These are phyloP conservation scores for Colletotrichum sp. DNA, from an alignment of 2,329 filamentous ascomycete species.

Conservation along the genomic window DNA sequence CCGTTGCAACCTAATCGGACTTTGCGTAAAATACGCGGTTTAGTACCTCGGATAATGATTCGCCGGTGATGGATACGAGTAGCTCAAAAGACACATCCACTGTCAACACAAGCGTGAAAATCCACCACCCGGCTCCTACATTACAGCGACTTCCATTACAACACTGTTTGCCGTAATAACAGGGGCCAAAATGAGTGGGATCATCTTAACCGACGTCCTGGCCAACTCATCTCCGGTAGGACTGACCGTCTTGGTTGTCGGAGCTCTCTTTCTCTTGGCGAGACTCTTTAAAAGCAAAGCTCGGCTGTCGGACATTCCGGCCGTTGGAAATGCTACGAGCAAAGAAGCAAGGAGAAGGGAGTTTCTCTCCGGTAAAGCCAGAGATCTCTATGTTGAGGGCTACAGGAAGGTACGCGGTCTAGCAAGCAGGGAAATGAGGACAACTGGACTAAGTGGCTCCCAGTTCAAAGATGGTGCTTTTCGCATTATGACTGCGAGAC, in stretches of 20 bases:
- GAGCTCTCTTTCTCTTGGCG: background rate
- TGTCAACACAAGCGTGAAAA: background rate
- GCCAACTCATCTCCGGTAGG: background rate
- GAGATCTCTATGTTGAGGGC: background rate
- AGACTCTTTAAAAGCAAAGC: background rate
- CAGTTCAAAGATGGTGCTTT: conserved; percentile 34
- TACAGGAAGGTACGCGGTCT: background rate
- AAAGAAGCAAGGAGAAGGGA: background rate
- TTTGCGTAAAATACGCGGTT: background rate
- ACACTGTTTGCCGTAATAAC: no score
- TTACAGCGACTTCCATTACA: no score
- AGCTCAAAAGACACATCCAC: background rate
- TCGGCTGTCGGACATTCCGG: background rate
- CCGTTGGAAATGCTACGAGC: background rate
- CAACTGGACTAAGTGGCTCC: accelerated
- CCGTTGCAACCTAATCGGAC: background rate
- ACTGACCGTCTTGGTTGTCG: background rate
- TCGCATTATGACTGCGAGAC: conserved; percentile 28
- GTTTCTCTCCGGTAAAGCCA: background rate
- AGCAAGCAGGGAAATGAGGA: accelerated
- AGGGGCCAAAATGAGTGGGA: background rate
- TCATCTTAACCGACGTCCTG: background rate
- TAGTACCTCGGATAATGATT: background rate
- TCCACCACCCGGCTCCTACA: no score
- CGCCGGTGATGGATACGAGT: background rate